These are phyloP conservation scores for Wallacemonas collosoma DNA, from an alignment of 208 protist genomes.

Conservation along the genomic window DNA sequence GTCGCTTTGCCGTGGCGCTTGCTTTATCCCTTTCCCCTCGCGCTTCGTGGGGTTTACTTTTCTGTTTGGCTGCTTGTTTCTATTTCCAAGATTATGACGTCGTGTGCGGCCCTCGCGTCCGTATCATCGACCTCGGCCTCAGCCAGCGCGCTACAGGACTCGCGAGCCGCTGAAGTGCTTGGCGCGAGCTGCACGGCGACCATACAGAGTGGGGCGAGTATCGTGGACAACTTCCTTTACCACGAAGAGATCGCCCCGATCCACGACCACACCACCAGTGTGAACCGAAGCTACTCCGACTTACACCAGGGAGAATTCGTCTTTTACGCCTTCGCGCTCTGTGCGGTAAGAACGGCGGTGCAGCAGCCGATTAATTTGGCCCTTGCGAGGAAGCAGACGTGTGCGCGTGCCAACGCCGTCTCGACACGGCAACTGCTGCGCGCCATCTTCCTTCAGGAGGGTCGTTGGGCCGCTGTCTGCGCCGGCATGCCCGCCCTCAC, in stretches of 20 bases:
- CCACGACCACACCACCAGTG: constrained; percentile 79
- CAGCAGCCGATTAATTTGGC: constrained; percentile 88
- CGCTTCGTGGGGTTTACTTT: not conserved
- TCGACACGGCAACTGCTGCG: constrained; percentile 43
- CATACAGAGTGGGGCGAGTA: constrained; percentile 9
- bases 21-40: not conserved
- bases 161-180: constrained; percentile 7
- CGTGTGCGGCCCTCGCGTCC: not conserved
- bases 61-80: not conserved
- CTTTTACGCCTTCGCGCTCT: constrained; percentile 60
- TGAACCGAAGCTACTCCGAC: constrained; percentile 79
- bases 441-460: constrained; percentile 50
- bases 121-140: not conserved
- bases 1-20: not conserved
- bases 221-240: constrained; percentile 14
- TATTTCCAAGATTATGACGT: not conserved
- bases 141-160: not conserved
- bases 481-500: constrained; percentile 68
- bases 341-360: constrained; percentile 62
- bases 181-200: constrained; percentile 6
- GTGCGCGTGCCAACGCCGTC: constrained; percentile 24
- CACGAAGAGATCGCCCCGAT: constrained; percentile 15
- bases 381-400: constrained; percentile 80
- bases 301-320: constrained; percentile 57
- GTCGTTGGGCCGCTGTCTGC: constrained; percentile 50